Percentiles rank a stretch among this genome's conserved stretches.
phyloP scores from a whole-genome alignment of 2,329 filamentous ascomycete species.

The Colletotrichum sp. region DNA sequence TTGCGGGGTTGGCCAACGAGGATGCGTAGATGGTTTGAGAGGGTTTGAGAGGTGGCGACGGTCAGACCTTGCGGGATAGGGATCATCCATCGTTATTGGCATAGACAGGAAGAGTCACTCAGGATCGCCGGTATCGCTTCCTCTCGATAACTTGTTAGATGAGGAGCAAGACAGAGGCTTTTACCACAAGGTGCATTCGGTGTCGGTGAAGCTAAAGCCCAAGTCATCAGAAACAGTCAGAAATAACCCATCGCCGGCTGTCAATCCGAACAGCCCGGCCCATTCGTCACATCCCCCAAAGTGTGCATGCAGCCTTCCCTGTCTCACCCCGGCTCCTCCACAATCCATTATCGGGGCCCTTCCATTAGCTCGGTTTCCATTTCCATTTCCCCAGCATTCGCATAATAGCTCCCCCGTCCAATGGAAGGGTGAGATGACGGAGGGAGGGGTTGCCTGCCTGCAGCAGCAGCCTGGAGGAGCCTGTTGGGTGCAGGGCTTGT shows the following conservation, averaged over 20 bases:
- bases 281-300: not conserved
- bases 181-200: not conserved
- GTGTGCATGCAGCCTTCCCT: not conserved
- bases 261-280: constrained; percentile 2
- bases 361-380: constrained; percentile 20
- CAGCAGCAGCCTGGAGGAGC: not conserved
- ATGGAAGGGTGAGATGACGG: not conserved
- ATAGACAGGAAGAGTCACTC: not conserved
- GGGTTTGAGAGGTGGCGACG: not conserved
- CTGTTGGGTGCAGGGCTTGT: not conserved
- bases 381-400: constrained; percentile 21
- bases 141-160: not conserved
- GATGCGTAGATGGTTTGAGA: not conserved
- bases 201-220: not conserved
- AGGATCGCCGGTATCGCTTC: not conserved
- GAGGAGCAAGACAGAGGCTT: not conserved
- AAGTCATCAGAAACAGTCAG: not conserved
- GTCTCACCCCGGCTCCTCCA: not conserved
- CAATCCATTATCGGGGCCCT: constrained; percentile 11
- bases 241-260: not conserved
- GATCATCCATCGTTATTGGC: not conserved
- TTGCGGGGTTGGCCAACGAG: constrained; percentile 9
- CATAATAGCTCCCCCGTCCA: constrained; percentile 12
- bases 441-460: not conserved
- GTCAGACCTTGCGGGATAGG: not conserved